Evolutionary conservation across 169 alveolate genomes (phyloP), one percentile per base, ranked within the genome.

Genomic region (Plasmodium gonderi): DNA sequence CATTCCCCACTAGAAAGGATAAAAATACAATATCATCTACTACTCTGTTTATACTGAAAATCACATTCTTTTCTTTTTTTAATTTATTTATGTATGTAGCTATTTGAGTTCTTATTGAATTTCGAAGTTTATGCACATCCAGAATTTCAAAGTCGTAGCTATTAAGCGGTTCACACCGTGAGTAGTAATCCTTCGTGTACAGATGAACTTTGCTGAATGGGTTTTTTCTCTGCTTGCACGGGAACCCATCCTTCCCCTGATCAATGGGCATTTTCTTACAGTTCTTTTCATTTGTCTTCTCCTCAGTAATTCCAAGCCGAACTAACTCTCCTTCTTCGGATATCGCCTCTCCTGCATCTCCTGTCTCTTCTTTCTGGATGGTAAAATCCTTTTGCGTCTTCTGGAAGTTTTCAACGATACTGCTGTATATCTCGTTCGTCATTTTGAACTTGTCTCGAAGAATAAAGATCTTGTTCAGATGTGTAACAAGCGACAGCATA

Each of bases 1-100:
- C 99, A 92, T 98, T 98, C 60, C 99, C 99, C 8, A 98, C 98
- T 90, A 98, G 97, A 95, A 98, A 97, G 89, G 99, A 97, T 82
- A 98, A 89, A 79, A 98, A 97, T 0, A 98, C 98, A 85, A 98
- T 98, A 92, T 98, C 99, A 94, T 98, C 99, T 29, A 98, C 97
- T 12, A 98, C 97, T 83, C 99, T 95, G 90, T 80, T 95, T 36
- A 95, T 94, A 38, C 91, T 85, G 26, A 75, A 64, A 5, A 93
- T 89, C 8, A 87, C 79, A 31, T 76, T 87, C 33, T 76, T 87
- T 26, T 87, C 89, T 76, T 87, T 87, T 76, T 87, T 87, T 60
- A 87, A 76, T 76, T 87, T 87, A 87, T 87, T 87, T 49, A 87
- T 87, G 79, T 87, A 87, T 23, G 93, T 87, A 40, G 93, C 93